Base-by-base conservation (phyloP, 768 basidiomycete species). In the Calocybe gangraenosa region DNA sequence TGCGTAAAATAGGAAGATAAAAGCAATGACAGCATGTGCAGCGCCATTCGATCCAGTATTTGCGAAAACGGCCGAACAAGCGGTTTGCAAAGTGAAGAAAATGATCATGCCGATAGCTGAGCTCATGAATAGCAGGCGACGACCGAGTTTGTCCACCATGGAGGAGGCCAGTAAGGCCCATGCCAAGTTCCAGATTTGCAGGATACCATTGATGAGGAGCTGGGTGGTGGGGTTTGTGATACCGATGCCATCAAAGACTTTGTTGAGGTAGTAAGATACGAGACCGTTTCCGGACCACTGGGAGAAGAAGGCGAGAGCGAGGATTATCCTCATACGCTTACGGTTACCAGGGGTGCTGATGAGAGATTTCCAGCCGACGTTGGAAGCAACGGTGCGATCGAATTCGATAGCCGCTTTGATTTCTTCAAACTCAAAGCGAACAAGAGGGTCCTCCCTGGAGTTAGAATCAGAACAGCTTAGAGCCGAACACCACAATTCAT, bases 251-350 rank as follows among this genome's bases (percentile, higher is more conserved):
- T 73, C 62, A 62, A 92, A 80, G 41, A 91, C 82, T 62, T 76
- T 72, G 66, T 72, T 82, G 57, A 91, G 78, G 70, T 91, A 91
- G 72, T 84, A 89, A 6, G 84, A 87, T 40, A 87, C 82, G 43
- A 91, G 82, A 58, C 87, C 87, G 56, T 89, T 89, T 11, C 86
- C 87, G 8, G 84, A 88, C 87, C 86, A 89, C 55, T 87, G 84
- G 2, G 86, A 88, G 75, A 90, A 88, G 75, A 85, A 85, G 37
- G 84, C 86, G 44, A 90, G 68, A 37, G 82, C 83, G 50, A 86
- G 60, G 61, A 91, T 84, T 62, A 90, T 84, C 44, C 75, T 66
- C 74, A 91, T 75, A 47, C 90, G 86, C 63, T 71, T 81, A 51
- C 78, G 69, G 74, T 92, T 92, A 41, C 87, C 89, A 21, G 72